Percentiles rank a stretch among this genome's conserved stretches.
These are phyloP conservation scores for Termitomyces sp. DNA, from an alignment of 768 basidiomycete species.

Conservation along the genomic window DNA sequence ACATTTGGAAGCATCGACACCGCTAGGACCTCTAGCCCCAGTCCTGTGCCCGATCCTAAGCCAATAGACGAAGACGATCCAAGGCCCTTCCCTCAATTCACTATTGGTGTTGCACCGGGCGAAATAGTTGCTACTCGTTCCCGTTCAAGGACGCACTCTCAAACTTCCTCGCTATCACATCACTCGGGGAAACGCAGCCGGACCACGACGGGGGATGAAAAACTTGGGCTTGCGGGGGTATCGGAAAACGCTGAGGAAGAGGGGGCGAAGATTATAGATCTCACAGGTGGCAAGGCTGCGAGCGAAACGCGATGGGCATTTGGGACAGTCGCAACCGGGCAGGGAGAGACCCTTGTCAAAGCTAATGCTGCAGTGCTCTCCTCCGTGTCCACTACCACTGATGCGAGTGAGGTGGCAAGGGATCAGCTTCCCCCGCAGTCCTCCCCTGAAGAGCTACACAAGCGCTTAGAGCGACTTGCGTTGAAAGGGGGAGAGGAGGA, in stretches of 20 bases:
- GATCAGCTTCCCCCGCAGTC: background rate
- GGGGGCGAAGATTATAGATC: slow-evolving; percentile 23
- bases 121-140: slow-evolving; percentile 22
- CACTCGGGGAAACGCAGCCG: slow-evolving; percentile 11
- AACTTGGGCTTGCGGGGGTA: slow-evolving; percentile 1
- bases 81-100: slow-evolving; percentile 31
- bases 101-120: slow-evolving; percentile 36
- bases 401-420: background rate
- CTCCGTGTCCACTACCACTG: too few relatives aligned
- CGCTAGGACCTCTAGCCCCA: slow-evolving; percentile 13
- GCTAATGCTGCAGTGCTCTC: background rate
- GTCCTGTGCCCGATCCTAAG: slow-evolving; percentile 11
- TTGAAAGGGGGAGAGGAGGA: slow-evolving; percentile 1
- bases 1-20: background rate
- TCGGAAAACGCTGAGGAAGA: slow-evolving; percentile 1
- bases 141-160: slow-evolving; percentile 26
- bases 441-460: slow-evolving; percentile 6
- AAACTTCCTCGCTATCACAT: background rate
- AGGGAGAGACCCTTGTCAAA: background rate
- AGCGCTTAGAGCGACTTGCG: slow-evolving; percentile 7
- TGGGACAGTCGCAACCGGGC: slow-evolving; percentile 31
- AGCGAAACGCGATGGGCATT: slow-evolving; percentile 49
- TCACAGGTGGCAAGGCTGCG: slow-evolving; percentile 22
- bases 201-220: slow-evolving; percentile 6
- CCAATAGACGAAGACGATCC: background rate